These are phyloP conservation scores for Bimuria novae-zelandiae DNA, from an alignment of 2,329 filamentous ascomycete species.

Conservation along the genomic window DNA sequence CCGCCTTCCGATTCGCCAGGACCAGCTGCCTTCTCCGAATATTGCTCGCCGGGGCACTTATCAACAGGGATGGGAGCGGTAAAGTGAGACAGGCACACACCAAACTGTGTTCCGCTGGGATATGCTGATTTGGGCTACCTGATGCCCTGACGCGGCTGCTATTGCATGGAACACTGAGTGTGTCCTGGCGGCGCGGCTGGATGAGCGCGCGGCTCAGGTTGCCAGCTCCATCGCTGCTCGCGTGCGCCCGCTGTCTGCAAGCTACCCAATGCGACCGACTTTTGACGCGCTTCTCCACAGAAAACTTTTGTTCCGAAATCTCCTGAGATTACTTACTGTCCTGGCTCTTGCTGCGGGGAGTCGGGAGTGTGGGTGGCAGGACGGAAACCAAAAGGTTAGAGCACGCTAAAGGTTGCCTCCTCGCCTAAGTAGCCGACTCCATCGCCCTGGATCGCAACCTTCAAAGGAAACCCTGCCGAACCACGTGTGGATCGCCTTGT, in stretches of 20 bases:
- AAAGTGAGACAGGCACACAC: constrained; percentile 32
- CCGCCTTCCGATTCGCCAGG: constrained; percentile 26
- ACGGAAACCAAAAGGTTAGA: constrained; percentile 29
- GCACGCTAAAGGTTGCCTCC: constrained; percentile 34
- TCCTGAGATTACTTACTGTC: constrained; percentile 31
- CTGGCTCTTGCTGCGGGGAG: constrained; percentile 45
- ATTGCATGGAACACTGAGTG: constrained; percentile 12
- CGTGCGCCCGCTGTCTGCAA: constrained; percentile 17
- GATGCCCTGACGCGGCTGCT: constrained; percentile 23
- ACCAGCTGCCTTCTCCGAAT: constrained; percentile 19
- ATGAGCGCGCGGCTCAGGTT: constrained; percentile 13
- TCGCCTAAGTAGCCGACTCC: constrained; percentile 38
- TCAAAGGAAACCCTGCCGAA: constrained; percentile 13
- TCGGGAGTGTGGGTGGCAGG: constrained; percentile 39
- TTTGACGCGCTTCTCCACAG: constrained; percentile 30
- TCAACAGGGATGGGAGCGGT: constrained; percentile 27
- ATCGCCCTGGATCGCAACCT: constrained; percentile 43
- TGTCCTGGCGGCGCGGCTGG: constrained; percentile 11
- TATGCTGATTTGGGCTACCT: constrained; percentile 17
- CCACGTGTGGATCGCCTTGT: constrained; percentile 8
- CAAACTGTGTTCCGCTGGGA: constrained; percentile 14
- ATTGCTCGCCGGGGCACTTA: constrained; percentile 13
- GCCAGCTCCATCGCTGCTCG: constrained; percentile 24
- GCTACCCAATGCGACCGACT: constrained; percentile 19
- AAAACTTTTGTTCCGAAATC: constrained; percentile 27